A percentile compares a stretch with the other conserved stretches of the same genome.
Conservation (phyloP, 2,329 filamentous ascomycete genomes). For the Aureobasidium vineae region DNA sequence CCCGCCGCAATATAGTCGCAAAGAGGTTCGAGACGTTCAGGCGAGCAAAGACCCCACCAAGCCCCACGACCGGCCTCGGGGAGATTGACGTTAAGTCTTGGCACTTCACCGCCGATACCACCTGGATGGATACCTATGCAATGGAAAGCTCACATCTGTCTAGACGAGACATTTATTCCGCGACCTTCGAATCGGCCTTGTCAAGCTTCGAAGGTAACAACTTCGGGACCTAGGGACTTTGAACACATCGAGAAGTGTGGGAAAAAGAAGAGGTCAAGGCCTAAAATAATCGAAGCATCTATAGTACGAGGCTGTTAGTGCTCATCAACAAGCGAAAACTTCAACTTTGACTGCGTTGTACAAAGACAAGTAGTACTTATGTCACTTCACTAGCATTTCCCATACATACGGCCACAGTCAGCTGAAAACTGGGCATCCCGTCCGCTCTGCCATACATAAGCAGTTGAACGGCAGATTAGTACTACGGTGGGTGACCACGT, state of each 20-base stretch:
- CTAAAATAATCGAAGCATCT: too few relatives aligned
- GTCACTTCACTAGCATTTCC: too few relatives aligned
- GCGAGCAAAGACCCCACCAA: slow-evolving; percentile 11
- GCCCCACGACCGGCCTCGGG: slow-evolving; percentile 17
- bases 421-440: slow-evolving; percentile 7
- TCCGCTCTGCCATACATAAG: slow-evolving; percentile 16
- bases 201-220: too few relatives aligned
- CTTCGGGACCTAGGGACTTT: too few relatives aligned
- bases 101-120: not conserved
- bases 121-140: too few relatives aligned
- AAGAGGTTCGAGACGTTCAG: slow-evolving; percentile 2
- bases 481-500: slow-evolving; percentile 4
- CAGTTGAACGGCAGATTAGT: slow-evolving; percentile 14
- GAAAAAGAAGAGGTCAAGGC: too few relatives aligned
- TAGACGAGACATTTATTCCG: not conserved
- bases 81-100: not conserved
- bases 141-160: not conserved
- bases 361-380: too few relatives aligned
- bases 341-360: too few relatives aligned
- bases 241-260: too few relatives aligned
- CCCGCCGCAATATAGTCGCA: slow-evolving; percentile 17
- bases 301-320: too few relatives aligned
- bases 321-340: not conserved
- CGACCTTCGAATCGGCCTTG: too few relatives aligned
- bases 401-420: not conserved